Evolutionary conservation across 139 green algal genomes (phyloP).

Genomic region (Picochlorum sp.): DNA sequence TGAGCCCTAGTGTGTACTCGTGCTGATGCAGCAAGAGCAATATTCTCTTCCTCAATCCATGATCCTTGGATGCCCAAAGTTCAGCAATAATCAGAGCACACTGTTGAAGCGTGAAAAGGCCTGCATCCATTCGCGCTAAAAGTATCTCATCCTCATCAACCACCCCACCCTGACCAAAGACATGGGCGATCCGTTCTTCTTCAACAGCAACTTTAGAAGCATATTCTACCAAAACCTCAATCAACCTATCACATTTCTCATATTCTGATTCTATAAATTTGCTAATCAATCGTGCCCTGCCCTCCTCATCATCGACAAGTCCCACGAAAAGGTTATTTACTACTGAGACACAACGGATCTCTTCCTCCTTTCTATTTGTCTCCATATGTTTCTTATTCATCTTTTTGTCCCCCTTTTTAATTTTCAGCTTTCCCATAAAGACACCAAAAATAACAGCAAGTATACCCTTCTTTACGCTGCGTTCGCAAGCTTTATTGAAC

Average conservation of each 20-base stretch:
- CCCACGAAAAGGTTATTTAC: constrained; percentile 58
- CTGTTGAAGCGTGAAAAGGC: constrained; percentile 78
- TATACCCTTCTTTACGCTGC: constrained; percentile 56
- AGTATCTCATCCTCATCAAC: constrained; percentile 46
- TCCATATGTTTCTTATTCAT: constrained; percentile 31
- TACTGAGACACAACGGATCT: constrained; percentile 79
- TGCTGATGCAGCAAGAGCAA: constrained; percentile 70
- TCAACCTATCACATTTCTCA: constrained; percentile 91
- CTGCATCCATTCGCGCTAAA: constrained; percentile 54
- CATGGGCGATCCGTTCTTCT: constrained; percentile 17
- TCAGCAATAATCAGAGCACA: constrained; percentile 50
- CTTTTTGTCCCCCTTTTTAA: neutral
- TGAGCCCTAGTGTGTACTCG: constrained; percentile 42
- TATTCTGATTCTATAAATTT: constrained; percentile 98
- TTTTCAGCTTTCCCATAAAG: constrained; percentile 91
- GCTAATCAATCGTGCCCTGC: constrained; percentile 65
- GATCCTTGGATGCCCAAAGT: constrained; percentile 64
- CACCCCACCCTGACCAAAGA: constrained; percentile 28
- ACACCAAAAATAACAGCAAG: constrained; percentile 80
- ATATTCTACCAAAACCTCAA: constrained; percentile 82
- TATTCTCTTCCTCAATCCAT: constrained; percentile 54
- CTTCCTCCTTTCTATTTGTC: constrained; percentile 57
- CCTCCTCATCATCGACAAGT: constrained; percentile 25
- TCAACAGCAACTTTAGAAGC: constrained; percentile 31
- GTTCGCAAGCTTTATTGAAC: constrained; percentile 53